Evolutionary conservation across 208 protist genomes (phyloP).

Genomic region (Phytomonas francai): DNA sequence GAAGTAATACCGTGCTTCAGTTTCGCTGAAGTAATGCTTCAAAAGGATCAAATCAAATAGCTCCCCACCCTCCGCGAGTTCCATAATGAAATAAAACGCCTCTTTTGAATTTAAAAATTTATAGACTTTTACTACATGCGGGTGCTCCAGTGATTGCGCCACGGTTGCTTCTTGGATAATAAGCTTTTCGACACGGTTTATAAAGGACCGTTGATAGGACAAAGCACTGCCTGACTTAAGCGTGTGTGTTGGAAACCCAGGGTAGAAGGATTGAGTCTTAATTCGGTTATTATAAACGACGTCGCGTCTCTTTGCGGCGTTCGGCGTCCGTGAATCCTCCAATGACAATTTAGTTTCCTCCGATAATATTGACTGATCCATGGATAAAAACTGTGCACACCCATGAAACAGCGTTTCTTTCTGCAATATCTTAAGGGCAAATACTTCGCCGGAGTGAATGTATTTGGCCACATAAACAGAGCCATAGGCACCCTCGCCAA

Average conservation of each 20-base stretch:
- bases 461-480: slow-evolving; percentile 84
- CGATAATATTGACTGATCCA: slow-evolving; percentile 7
- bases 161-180: slow-evolving; percentile 85
- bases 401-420: slow-evolving; percentile 54
- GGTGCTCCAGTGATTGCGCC: slow-evolving; percentile 84
- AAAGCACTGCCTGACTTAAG: neutral
- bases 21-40: slow-evolving; percentile 75
- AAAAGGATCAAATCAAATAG: slow-evolving; percentile 92
- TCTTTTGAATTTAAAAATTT: slow-evolving; percentile 81
- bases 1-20: slow-evolving; percentile 82
- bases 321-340: neutral
- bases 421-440: slow-evolving; percentile 84
- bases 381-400: slow-evolving; percentile 1
- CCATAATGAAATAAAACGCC: slow-evolving; percentile 87
- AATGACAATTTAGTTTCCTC: neutral
- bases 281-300: neutral
- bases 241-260: neutral
- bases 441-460: slow-evolving; percentile 61
- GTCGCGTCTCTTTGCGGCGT: neutral
- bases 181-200: slow-evolving; percentile 34
- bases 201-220: slow-evolving; percentile 9
- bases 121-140: slow-evolving; percentile 84
- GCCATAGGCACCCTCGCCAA: slow-evolving; percentile 84
- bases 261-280: neutral
- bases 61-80: slow-evolving; percentile 88